Percentiles rank a stretch among this genome's conserved stretches.
phyloP scores from a whole-genome alignment of 1,284 basidiomycete genomes.

The Bjerkandera adusta region DNA sequence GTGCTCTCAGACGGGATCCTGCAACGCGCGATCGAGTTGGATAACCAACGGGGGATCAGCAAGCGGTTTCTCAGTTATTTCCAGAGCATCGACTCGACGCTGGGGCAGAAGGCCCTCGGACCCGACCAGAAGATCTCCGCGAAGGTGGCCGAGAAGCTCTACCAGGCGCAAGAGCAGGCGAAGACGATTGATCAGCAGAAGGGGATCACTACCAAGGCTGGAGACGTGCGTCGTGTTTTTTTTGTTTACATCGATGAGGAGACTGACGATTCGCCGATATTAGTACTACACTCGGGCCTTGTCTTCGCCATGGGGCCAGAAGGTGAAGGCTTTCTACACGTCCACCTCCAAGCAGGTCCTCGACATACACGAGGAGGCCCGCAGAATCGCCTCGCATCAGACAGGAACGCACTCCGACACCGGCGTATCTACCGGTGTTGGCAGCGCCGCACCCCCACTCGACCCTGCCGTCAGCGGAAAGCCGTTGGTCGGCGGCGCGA shows the following conservation, averaged over 20 bases:
- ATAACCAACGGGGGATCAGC: conserved; percentile 86
- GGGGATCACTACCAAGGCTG: conserved; percentile 67
- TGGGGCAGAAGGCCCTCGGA: conserved; percentile 63
- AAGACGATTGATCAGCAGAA: conserved; percentile 79
- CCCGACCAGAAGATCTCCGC: conserved; percentile 73
- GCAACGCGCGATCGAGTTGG: conserved; percentile 84
- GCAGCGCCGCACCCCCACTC: conserved; percentile 20
- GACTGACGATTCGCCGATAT: conserved; percentile 3
- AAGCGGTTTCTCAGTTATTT: conserved; percentile 80
- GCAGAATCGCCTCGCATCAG: conserved; percentile 66
- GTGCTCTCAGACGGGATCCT: conserved; percentile 76
- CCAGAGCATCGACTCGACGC: conserved; percentile 61
- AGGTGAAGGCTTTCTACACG: conserved; percentile 76
- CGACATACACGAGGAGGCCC: conserved; percentile 88
- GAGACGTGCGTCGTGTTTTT: conserved; percentile 47
- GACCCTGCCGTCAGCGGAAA: conserved; percentile 12
- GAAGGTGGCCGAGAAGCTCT: conserved; percentile 65
- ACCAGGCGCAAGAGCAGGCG: conserved; percentile 61
- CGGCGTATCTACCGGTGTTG: conserved; percentile 15
- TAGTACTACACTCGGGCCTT: conserved; percentile 83
- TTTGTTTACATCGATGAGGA: conserved; percentile 1
- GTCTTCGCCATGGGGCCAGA: conserved; percentile 73
- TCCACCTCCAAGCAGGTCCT: conserved; percentile 75
- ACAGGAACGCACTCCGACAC: conserved; percentile 18
- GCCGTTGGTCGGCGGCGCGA: conserved; percentile 1